phyloP scores from a whole-genome alignment of 73 alveolate genomes.

The Paramecium pentaurelia region DNA sequence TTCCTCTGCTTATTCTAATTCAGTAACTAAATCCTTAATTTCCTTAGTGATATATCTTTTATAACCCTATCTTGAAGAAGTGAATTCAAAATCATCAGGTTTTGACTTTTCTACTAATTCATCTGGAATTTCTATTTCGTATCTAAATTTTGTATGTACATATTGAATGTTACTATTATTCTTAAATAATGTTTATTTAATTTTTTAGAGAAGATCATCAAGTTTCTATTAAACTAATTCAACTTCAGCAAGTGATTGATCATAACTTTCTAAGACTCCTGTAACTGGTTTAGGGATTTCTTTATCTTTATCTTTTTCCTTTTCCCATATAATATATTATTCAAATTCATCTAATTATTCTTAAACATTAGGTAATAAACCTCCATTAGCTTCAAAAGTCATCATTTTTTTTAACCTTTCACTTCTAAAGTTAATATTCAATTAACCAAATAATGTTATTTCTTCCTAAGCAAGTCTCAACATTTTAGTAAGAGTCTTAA shows the following conservation, averaged over 20 bases:
- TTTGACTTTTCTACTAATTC: constrained; percentile 65
- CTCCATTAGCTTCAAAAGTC: constrained; percentile 50
- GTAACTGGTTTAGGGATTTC: constrained; percentile 70
- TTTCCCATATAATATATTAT: constrained; percentile 67
- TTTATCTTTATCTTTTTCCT: not conserved
- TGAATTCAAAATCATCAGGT: constrained; percentile 79
- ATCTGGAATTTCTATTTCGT: constrained; percentile 73
- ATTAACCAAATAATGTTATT: constrained; percentile 50
- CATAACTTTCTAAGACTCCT: constrained; percentile 75
- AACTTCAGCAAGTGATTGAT: constrained; percentile 65
- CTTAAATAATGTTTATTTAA: constrained; percentile 48
- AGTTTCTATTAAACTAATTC: constrained; percentile 52
- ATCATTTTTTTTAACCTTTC: constrained; percentile 33
- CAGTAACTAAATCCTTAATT: constrained; percentile 62
- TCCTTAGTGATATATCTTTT: constrained; percentile 65
- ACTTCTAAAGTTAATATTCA: constrained; percentile 56
- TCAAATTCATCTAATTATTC: constrained; percentile 61
- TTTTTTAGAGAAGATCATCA: constrained; percentile 55
- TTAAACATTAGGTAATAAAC: constrained; percentile 61
- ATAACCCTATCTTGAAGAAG: constrained; percentile 69
- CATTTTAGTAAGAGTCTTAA: constrained; percentile 52
- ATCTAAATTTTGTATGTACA: constrained; percentile 78
- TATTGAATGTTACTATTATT: constrained; percentile 28
- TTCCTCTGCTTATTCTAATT: constrained; percentile 75
- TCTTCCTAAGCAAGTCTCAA: constrained; percentile 46